Evolutionary conservation across 805 yeast genomes (phyloP).

Genomic region (Wickerhamomyces tratensis): DNA sequence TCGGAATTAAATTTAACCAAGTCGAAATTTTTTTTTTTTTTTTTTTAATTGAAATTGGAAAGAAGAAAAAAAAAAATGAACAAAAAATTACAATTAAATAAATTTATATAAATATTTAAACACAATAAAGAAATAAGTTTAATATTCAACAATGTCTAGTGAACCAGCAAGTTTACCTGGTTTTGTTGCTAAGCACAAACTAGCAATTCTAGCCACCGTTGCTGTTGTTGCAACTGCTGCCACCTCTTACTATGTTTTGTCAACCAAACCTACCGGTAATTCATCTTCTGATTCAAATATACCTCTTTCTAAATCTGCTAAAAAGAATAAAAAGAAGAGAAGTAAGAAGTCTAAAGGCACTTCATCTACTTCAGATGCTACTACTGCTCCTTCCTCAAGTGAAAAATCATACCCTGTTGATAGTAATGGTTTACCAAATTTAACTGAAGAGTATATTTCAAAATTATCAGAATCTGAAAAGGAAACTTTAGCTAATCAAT

Average conservation of each 20-base stretch:
- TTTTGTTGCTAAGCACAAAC: constrained; percentile 35
- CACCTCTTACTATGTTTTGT: constrained; percentile 45
- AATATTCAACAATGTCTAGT: constrained; percentile 14
- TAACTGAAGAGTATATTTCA: constrained; percentile 36
- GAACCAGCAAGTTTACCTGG: constrained; percentile 6
- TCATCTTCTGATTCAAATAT: constrained; percentile 10
- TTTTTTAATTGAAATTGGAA: no score
- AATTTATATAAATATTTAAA: no score
- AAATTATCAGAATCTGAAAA: constrained; percentile 40
- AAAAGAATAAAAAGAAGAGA: constrained; percentile 38
- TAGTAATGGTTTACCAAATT: constrained; percentile 46
- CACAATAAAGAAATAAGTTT: no score
- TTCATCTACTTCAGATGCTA: constrained; percentile 10
- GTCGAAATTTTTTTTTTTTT: no score
- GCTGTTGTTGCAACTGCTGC: constrained; percentile 57
- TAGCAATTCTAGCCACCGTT: constrained; percentile 54
- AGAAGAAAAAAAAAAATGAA: no score
- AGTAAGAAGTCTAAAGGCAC: constrained; percentile 17
- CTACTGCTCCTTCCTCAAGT: constrained; percentile 14
- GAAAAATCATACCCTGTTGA: constrained; percentile 42
- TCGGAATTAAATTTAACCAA: no score
- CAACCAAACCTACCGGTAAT: constrained; percentile 7
- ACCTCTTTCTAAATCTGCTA: constrained; percentile 11
- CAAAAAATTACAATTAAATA: no score
- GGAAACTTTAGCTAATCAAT: constrained; percentile 56